Evolutionary conservation across 192 early-diverging fungal genomes (phyloP).

Genomic region (Thamnidium elegans): DNA sequence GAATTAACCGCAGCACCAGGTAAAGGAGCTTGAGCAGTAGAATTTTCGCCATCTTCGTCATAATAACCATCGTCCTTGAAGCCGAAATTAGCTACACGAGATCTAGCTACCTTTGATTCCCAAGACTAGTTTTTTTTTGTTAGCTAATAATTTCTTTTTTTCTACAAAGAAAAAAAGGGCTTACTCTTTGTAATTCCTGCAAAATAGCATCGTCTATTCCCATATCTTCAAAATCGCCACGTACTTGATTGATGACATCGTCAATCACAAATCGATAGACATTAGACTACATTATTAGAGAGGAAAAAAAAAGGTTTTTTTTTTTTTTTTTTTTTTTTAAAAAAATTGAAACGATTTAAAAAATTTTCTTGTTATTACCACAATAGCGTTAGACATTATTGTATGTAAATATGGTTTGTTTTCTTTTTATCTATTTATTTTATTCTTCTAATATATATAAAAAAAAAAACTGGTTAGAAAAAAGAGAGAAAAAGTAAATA

Average conservation of each 20-base stretch:
- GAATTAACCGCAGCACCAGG: neutral
- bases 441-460: no score
- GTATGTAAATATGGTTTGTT: no score
- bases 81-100: slow-evolving; percentile 42
- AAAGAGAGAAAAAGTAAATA: no score
- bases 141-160: no score
- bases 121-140: no score
- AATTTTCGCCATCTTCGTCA: slow-evolving; percentile 22
- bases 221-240: slow-evolving; percentile 83
- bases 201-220: slow-evolving; percentile 87
- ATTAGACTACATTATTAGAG: slow-evolving; percentile 33
- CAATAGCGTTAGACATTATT: slow-evolving; percentile 28
- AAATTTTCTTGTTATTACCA: slow-evolving; percentile 12
- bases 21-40: neutral
- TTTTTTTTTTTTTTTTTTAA: slow-evolving; percentile 1
- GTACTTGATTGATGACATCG: slow-evolving; percentile 88
- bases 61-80: slow-evolving; percentile 36
- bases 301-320: neutral
- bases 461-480: no score
- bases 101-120: slow-evolving; percentile 52
- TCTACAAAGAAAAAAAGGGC: no score
- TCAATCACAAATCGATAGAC: slow-evolving; percentile 89
- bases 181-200: slow-evolving; percentile 67
- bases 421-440: no score
- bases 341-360: no score